phyloP scores from a whole-genome alignment of 2,329 filamentous ascomycete species.

The Fusarium veterinarium region DNA sequence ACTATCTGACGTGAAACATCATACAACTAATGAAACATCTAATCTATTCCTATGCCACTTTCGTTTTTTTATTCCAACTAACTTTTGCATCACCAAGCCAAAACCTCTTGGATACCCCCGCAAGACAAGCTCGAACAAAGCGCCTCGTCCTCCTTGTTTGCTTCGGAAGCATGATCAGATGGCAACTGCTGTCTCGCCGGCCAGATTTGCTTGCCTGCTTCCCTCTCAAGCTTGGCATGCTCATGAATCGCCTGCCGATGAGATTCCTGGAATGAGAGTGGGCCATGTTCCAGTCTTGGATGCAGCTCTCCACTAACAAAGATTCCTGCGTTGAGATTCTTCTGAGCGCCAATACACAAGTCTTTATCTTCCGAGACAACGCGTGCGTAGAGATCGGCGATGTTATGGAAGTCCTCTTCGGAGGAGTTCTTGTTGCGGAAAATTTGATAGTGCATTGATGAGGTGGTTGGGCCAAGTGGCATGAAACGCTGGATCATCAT shows the following conservation, averaged over 20 bases:
- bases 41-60: background rate
- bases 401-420: slow-evolving; percentile 2
- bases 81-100: slow-evolving; percentile 7
- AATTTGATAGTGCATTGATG: slow-evolving; percentile 29
- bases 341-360: slow-evolving; percentile 16
- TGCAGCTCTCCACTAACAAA: slow-evolving; percentile 31
- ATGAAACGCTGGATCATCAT: slow-evolving; percentile 36
- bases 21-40: background rate
- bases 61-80: background rate
- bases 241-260: slow-evolving; percentile 29
- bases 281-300: slow-evolving; percentile 29
- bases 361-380: slow-evolving; percentile 34
- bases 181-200: slow-evolving; percentile 23
- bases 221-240: slow-evolving; percentile 23
- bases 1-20: background rate
- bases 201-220: slow-evolving; percentile 17
- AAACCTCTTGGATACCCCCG: slow-evolving; percentile 18
- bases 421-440: slow-evolving; percentile 29
- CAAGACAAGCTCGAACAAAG: slow-evolving; percentile 21
- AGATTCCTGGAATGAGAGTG: slow-evolving; percentile 26
- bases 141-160: slow-evolving; percentile 23
- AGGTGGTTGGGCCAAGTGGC: slow-evolving; percentile 8
- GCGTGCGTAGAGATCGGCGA: slow-evolving; percentile 16
- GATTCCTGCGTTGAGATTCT: slow-evolving; percentile 20
- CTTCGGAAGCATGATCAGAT: background rate